phyloP scores from a whole-genome alignment of 192 early-diverging fungal genomes.

The Phycomyces nitens region DNA sequence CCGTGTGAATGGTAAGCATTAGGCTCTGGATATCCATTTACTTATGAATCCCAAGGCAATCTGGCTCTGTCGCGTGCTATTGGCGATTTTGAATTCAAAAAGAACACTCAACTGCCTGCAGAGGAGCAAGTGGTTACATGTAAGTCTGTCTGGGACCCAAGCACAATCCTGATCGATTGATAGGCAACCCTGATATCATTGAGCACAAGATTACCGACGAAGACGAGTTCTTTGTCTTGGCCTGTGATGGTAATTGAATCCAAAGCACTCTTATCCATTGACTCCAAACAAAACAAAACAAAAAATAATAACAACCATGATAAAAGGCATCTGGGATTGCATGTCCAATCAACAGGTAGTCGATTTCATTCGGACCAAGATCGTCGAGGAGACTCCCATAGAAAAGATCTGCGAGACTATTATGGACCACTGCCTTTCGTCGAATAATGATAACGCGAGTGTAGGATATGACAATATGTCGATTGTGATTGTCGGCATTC shows the following conservation, averaged over 20 bases:
- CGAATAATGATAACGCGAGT: constrained; percentile 79
- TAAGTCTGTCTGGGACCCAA: constrained; percentile 17
- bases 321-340: constrained; percentile 97
- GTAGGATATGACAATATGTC: constrained; percentile 99
- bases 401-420: constrained; percentile 79
- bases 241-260: constrained; percentile 83
- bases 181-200: constrained; percentile 81
- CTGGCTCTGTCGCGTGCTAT: constrained; percentile 94
- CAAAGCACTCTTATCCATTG: too few species aligned
- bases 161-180: background rate
- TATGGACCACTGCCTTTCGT: constrained; percentile 90
- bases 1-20: constrained; percentile 81
- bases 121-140: constrained; percentile 93
- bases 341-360: constrained; percentile 88
- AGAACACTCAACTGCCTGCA: constrained; percentile 67
- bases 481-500: constrained; percentile 84
- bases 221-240: constrained; percentile 92
- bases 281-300: too few species aligned
- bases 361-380: constrained; percentile 74
- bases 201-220: constrained; percentile 56
- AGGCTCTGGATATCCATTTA: background rate
- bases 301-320: background rate
- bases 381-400: constrained; percentile 60
- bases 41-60: too few species aligned
- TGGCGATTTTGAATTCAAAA: constrained; percentile 99